Conservation (phyloP, 2,329 filamentous ascomycete genomes). For the Scytalidium lignicola region DNA sequence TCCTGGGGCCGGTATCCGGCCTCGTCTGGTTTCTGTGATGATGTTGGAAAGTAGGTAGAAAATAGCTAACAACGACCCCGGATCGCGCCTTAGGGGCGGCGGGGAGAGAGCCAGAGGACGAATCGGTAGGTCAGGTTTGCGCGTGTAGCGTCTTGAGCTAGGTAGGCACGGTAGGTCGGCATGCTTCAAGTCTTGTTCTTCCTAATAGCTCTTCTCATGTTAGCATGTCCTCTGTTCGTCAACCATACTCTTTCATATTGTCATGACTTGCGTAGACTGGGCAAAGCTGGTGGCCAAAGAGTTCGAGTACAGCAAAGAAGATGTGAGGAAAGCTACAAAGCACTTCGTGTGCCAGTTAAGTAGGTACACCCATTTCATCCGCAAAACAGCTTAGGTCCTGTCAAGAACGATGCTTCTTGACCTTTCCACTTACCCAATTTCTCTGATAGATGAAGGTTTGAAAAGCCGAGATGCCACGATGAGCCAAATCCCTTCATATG, state of each 20-base stretch:
- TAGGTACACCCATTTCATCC: constrained; percentile 31
- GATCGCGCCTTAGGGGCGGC: no score
- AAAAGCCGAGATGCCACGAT: constrained; percentile 69
- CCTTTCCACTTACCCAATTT: background rate
- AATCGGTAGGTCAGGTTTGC: no score
- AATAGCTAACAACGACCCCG: no score
- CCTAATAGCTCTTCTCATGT: no score
- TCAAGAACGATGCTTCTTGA: constrained; percentile 14
- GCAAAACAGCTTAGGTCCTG: background rate
- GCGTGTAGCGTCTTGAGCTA: no score
- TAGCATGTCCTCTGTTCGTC: background rate
- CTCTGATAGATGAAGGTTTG: constrained; percentile 65
- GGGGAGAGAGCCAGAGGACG: no score
- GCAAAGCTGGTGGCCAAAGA: constrained; percentile 72
- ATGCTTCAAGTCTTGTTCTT: no score
- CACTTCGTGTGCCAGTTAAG: constrained; percentile 84
- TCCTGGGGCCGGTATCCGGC: background rate
- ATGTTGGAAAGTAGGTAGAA: no score
- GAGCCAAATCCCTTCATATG: constrained; percentile 93
- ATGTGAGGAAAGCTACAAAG: constrained; percentile 72
- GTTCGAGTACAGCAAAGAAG: constrained; percentile 75
- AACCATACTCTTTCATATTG: constrained; percentile 15
- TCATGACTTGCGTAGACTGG: constrained; percentile 59
- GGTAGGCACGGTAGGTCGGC: no score
- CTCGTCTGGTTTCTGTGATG: background rate